phyloP scores from a whole-genome alignment of 768 basidiomycete genomes.

The Lactifluus hygrophoroides region DNA sequence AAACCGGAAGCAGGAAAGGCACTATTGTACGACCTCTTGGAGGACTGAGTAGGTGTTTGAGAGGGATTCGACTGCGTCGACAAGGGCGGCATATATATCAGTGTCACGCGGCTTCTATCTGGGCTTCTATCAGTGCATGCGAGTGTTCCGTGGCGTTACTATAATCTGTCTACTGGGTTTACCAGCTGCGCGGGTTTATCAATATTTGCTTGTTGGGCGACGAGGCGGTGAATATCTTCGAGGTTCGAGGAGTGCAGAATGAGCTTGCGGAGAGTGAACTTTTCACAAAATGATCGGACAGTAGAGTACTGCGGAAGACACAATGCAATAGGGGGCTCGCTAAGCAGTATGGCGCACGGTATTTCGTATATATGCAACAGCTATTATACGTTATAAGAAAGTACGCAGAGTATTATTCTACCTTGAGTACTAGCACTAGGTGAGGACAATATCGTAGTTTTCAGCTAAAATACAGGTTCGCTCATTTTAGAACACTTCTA shows the following conservation, averaged over 20 bases:
- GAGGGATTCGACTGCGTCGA: background rate
- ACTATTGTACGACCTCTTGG: background rate
- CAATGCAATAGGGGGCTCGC: background rate
- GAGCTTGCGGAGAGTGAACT: constrained; percentile 1
- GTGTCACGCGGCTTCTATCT: constrained; percentile 9
- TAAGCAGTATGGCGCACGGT: background rate
- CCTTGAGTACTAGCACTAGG: background rate
- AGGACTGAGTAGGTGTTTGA: background rate
- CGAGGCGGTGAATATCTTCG: too few relatives aligned
- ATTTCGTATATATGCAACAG: background rate
- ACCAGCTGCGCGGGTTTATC: background rate
- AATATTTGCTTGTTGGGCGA: background rate
- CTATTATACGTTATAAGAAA: background rate
- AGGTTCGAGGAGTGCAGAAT: background rate
- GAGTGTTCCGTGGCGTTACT: background rate
- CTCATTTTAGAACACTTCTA: background rate
- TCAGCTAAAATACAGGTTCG: background rate
- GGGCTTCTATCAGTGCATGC: constrained; percentile 7
- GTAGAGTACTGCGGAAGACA: too few relatives aligned
- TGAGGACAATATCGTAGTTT: background rate
- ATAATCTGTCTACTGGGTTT: background rate
- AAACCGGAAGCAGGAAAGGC: background rate
- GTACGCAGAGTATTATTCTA: background rate
- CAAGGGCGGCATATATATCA: constrained; percentile 3
- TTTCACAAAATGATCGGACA: too few relatives aligned